These are phyloP conservation scores for Paecilomyces sp. DNA, from an alignment of 2,329 filamentous ascomycete genomes.

Conservation along the genomic window DNA sequence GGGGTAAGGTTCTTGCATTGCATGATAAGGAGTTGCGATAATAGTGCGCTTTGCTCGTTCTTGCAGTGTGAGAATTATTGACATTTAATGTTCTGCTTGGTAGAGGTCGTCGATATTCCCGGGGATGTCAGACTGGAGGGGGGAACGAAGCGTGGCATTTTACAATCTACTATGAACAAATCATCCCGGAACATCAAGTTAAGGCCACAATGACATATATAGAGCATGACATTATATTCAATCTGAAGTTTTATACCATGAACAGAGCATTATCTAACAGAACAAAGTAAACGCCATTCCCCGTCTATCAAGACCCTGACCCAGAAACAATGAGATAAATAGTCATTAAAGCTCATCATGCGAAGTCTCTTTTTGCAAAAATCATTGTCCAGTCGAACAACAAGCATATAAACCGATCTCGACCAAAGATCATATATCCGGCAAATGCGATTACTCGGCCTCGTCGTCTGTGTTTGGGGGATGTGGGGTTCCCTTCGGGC, in stretches of 20 bases:
- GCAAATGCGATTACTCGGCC: slow-evolving; percentile 24
- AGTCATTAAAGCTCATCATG: slow-evolving; percentile 1
- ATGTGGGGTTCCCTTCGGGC: slow-evolving; percentile 74
- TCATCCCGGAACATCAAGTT: background rate
- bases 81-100: no score
- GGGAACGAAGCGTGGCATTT: no score
- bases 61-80: no score
- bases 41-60: no score
- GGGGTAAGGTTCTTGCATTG: no score
- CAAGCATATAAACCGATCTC: slow-evolving; percentile 2
- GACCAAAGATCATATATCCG: slow-evolving; percentile 1
- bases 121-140: no score
- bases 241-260: background rate
- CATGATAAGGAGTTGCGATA: no score
- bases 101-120: no score
- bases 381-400: background rate
- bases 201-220: background rate
- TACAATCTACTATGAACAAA: background rate
- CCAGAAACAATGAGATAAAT: background rate
- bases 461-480: slow-evolving; percentile 74
- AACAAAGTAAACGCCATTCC: background rate
- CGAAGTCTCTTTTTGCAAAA: background rate
- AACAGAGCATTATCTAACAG: background rate
- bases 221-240: background rate
- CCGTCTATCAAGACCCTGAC: background rate